Evolutionary conservation across 176 grass and related monocot genomes (phyloP).

Genomic region (Raddia distichophylla): DNA sequence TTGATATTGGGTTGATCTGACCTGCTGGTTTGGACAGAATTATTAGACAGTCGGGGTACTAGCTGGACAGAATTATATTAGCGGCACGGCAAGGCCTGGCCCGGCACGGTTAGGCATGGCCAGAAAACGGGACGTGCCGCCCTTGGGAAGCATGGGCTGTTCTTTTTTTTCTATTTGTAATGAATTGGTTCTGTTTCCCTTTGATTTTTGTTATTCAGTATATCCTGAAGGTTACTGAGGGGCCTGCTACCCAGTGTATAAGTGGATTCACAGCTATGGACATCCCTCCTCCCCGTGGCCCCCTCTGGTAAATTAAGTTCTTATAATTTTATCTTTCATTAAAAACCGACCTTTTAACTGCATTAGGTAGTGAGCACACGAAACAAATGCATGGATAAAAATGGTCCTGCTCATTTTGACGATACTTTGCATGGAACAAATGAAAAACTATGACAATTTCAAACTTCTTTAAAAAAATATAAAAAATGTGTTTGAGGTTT

Average conservation of each 20-base stretch:
- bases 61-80: too few species aligned
- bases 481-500: neutral
- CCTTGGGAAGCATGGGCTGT: too few species aligned
- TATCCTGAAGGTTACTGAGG: conserved; percentile 68
- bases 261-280: conserved; percentile 89
- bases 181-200: neutral
- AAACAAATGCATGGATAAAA: conserved; percentile 5
- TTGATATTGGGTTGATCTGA: too few species aligned
- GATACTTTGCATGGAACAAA: neutral
- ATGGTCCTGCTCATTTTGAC: neutral
- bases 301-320: conserved; percentile 61
- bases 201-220: conserved; percentile 55
- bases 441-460: neutral
- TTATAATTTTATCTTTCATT: neutral
- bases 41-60: too few species aligned
- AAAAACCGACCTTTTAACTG: neutral
- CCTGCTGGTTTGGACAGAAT: too few species aligned
- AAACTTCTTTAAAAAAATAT: neutral
- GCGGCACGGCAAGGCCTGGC: too few species aligned
- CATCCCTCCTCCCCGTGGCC: conserved; percentile 75
- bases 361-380: neutral
- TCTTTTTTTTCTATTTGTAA: neutral
- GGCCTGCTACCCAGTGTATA: conserved; percentile 64
- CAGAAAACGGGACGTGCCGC: too few species aligned
- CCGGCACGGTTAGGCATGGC: too few species aligned